Evolutionary conservation across 2,329 filamentous ascomycete genomes (phyloP), one percentile per base, ranked within the genome.

Genomic region (Aureobasidium sp.): DNA sequence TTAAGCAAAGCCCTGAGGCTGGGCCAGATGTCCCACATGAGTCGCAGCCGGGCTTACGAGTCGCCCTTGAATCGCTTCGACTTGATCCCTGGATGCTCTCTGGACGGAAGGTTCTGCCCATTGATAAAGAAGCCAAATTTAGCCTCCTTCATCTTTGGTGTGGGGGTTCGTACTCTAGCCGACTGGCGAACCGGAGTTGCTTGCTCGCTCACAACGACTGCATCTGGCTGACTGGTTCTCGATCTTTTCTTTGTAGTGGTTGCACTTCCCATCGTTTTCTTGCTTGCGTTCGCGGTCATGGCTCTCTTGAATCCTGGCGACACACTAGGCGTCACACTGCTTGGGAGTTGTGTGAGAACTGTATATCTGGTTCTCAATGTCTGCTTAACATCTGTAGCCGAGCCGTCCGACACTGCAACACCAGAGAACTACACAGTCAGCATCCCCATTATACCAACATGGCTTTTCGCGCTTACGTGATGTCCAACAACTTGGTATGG

Each of bases 41-140:
- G 43, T 47, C 43, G 36, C 10, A 27, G 10, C 32, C n/a, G 20
- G 8, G 13, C 8, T 48, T 15, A 48, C 36, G 34, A 41, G 26
- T 50, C 46, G 17, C 46, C 57, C 29, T 46, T 50, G 34, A 60
- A 60, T 24, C 44, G 46, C 26, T 41, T 60, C n/a, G 57, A 60
- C 26, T 60, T 60, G 15, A 46, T 51, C 5, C 8, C 46, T 7
- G 57, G 29, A n/a, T 60, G 32, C 1, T 46, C 57, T 32, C 57
- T 36, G 26, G 57, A 60, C 7, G 57, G 44, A 32, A 60, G 34
- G 17, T 24, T 17, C 27, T 32, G 20, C 34, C 34, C 46, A 17
- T 60, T 60, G 26, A 60, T 60, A 12, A 41, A 41, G 46, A 43
- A 43, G 24, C 41, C 44, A 17, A 50, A 60, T 26, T 20, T 60